Evolutionary conservation across 164 flowering plant genomes (phyloP), one percentile per base, ranked within the genome.

Genomic region (Vitis labrusca): DNA sequence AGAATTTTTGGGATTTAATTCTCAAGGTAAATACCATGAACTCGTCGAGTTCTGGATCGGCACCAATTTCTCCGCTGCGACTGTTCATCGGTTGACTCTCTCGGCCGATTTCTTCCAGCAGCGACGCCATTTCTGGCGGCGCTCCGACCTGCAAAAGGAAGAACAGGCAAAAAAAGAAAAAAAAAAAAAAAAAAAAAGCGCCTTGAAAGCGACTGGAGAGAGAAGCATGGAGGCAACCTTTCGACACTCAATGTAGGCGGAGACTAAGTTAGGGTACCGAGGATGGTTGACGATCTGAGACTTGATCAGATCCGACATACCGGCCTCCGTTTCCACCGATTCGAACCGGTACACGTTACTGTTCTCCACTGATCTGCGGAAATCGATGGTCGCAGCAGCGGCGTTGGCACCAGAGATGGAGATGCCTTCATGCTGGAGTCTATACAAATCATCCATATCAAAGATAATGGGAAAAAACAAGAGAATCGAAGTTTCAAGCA

Each of bases 231-330:
- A n/a, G 53, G 10, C 15, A 2, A 85, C 91, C 86, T 87, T 85
- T 60, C 77, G 77, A 74, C 91, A 88, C 44, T 83, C 75, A 10
- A 88, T 70, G 60, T 81, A 83, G 8, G 91, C 83, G 59, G 84
- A 73, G 0, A 85, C 56, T 27, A 88, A 53, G 73, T 64, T 71
- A 9, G 91, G 87, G 72, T 80, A 88, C 44, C 74, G 80, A 65
- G 89, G 91, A 69, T 88, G 91, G 69, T 32, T 72, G 23, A 86
- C 84, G 61, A 88, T 88, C 78, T 80, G 84, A 52, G 81, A 49
- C 71, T 83, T 85, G 62, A 83, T 68, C 51, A 82, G 61, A 77
- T 83, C 82, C 13, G 78, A 65, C 73, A 83, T 80, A 57, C 75
- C 69, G 4, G 78, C 72, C 10, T 56, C 70, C 4, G 51, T 10